These are phyloP conservation scores for Penstemon davidsonii DNA, from an alignment of 257 asterid species.

Conservation along the genomic window DNA sequence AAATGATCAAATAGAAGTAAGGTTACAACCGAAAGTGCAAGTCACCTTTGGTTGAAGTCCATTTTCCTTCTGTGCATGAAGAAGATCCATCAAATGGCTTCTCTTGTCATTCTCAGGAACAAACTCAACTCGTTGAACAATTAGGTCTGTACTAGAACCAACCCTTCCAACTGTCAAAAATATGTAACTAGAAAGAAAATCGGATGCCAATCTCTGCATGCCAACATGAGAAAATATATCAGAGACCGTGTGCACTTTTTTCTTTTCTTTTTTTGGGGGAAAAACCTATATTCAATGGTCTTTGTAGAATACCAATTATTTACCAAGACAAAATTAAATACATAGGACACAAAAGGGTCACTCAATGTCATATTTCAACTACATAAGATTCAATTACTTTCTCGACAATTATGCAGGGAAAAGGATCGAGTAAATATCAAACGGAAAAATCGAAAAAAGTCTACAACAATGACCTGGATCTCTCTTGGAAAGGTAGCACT, in stretches of 20 bases:
- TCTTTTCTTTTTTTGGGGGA: too few species aligned
- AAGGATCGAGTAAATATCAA: constrained; percentile 7
- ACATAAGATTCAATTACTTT: neutral
- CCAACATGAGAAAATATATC: constrained; percentile 22
- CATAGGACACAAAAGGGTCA: too few species aligned
- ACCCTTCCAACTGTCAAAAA: constrained; percentile 89
- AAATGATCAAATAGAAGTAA: too few species aligned
- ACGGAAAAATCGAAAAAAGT: constrained; percentile 11
- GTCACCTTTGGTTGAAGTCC: constrained; percentile 64
- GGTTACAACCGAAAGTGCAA: neutral
- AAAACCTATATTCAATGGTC: too few species aligned
- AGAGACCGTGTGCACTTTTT: too few species aligned
- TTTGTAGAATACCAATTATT: too few species aligned
- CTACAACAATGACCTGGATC: constrained; percentile 62
- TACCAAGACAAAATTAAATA: too few species aligned
- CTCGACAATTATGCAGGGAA: too few species aligned
- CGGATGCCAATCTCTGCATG: constrained; percentile 88
- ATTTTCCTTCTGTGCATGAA: constrained; percentile 70
- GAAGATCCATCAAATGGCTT: constrained; percentile 83
- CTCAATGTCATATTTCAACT: neutral
- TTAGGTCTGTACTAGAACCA: constrained; percentile 87
- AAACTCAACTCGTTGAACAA: constrained; percentile 77
- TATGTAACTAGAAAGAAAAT: constrained; percentile 78
- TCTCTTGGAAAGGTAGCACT: constrained; percentile 93
- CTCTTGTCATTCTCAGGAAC: constrained; percentile 80